Evolutionary conservation across 208 protist species (phyloP).

Genomic region (Leishmania amazonensis): DNA sequence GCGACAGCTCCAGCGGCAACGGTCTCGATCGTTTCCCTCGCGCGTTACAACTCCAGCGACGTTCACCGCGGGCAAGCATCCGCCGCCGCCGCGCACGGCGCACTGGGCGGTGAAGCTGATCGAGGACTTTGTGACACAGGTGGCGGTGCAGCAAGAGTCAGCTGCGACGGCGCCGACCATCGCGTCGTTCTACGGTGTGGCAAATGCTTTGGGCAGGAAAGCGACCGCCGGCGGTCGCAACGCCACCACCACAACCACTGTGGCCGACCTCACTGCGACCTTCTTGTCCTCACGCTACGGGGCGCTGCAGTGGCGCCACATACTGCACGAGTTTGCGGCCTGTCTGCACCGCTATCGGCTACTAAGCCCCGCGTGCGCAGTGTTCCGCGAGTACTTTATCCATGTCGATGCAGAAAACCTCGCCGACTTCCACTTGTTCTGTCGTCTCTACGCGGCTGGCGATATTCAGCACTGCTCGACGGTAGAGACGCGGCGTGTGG

Average conservation of each 20-base stretch:
- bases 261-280: constrained; percentile 38
- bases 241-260: constrained; percentile 14
- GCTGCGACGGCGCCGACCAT: background rate
- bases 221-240: background rate
- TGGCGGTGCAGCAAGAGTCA: constrained; percentile 27
- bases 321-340: constrained; percentile 40
- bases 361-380: constrained; percentile 40
- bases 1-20: background rate
- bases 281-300: constrained; percentile 41
- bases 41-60: background rate
- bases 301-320: constrained; percentile 43
- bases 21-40: background rate
- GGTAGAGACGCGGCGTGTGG: constrained; percentile 25
- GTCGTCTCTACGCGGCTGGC: constrained; percentile 26
- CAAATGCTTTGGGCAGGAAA: background rate
- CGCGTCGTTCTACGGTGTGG: background rate
- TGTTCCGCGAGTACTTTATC: constrained; percentile 54
- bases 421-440: constrained; percentile 39
- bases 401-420: constrained; percentile 32
- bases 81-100: constrained; percentile 22
- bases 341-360: constrained; percentile 39
- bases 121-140: constrained; percentile 29
- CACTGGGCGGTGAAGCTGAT: constrained; percentile 39
- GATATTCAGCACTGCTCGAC: constrained; percentile 28
- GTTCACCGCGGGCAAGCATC: background rate